phyloP scores from a whole-genome alignment of 352 stramenopile genomes.

The Phytophthora meadii region DNA sequence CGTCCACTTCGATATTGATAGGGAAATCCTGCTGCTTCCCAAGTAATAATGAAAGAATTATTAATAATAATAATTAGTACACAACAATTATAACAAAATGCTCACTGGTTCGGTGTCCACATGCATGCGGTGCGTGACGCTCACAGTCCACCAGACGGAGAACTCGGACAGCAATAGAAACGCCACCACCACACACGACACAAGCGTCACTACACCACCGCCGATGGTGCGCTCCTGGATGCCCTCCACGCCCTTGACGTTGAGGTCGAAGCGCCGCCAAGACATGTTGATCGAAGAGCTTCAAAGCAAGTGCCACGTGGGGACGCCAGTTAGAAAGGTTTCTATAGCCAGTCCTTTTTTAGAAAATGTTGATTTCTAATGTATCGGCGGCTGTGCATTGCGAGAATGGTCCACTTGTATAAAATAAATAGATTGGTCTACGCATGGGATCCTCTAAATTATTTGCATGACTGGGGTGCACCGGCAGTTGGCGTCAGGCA shows the following conservation, averaged over 20 bases:
- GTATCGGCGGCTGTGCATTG: not conserved
- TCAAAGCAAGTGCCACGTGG: slow-evolving; percentile 35
- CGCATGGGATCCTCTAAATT: slow-evolving; percentile 29
- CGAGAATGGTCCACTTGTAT: not conserved
- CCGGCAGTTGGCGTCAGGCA: slow-evolving; percentile 23
- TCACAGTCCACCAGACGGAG: slow-evolving; percentile 86
- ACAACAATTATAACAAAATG: slow-evolving; percentile 2
- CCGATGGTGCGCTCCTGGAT: slow-evolving; percentile 90
- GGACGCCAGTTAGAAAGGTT: not conserved
- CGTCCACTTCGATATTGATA: slow-evolving; percentile 84
- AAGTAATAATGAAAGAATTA: slow-evolving; percentile 6
- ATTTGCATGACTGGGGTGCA: slow-evolving; percentile 2
- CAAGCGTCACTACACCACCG: slow-evolving; percentile 81
- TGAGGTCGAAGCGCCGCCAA: slow-evolving; percentile 88
- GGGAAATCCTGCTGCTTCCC: slow-evolving; percentile 80
- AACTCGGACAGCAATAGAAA: slow-evolving; percentile 88
- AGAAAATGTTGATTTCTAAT: not conserved
- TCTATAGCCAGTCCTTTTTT: too few species aligned
- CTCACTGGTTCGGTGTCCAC: slow-evolving; percentile 84
- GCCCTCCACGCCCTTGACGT: slow-evolving; percentile 89
- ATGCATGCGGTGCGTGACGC: slow-evolving; percentile 88
- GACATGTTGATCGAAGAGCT: slow-evolving; percentile 38
- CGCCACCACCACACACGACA: slow-evolving; percentile 75
- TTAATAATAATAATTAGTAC: slow-evolving; percentile 19
- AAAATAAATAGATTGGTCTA: slow-evolving; percentile 37